Evolutionary conservation across 495 filamentous ascomycete genomes (phyloP), one percentile per base, ranked within the genome.

Genomic region (Chaetomium cochliodes): DNA sequence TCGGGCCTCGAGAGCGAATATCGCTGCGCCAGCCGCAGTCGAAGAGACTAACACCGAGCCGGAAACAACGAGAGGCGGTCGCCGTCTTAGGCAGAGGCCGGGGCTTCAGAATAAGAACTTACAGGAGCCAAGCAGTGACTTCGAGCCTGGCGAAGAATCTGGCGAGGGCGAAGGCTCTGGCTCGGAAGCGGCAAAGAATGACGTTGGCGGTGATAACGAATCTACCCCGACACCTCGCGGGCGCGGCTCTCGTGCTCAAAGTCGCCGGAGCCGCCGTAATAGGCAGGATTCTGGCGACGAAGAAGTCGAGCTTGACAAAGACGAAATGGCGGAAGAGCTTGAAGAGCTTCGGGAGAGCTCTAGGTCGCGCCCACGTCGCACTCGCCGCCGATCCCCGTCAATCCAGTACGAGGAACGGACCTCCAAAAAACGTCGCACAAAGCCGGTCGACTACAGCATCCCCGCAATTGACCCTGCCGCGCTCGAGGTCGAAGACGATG

Each of bases 241-340:
- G 25, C 74, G 75, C 46, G 72, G 73, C 30, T 65, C 69, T 51
- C 39, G 79, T 70, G 67, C 70, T 65, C 44, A 78, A 73, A 65
- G 75, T 74, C 67, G 77, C 65, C 63, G 77, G 70, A 73, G 41
- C 78, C 80, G 71, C 23, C 71, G 67, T 4, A 58, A 47, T 15
- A 46, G 49, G n/a, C 62, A 56, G 5, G 71, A 73, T 53, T 75
- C 73, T 20, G 73, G 70, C 0, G 92, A 88, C 46, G 88, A 88
- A 52, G 91, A 92, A 64, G 80, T 76, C 69, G 83, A 77, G 79
- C 84, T 81, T 76, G 87, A 80, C 71, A 80, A 76, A 70, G 86
- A 92, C 44, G 94, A 97, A 74, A 81, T 97, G 12, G 87, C 86
- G 20, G 90, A 94, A 73, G 87, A 94, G 68, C 79, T 93, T 20